Evolutionary conservation across 805 yeast genomes (phyloP).

Genomic region (Starmerella ratchasimensis): DNA sequence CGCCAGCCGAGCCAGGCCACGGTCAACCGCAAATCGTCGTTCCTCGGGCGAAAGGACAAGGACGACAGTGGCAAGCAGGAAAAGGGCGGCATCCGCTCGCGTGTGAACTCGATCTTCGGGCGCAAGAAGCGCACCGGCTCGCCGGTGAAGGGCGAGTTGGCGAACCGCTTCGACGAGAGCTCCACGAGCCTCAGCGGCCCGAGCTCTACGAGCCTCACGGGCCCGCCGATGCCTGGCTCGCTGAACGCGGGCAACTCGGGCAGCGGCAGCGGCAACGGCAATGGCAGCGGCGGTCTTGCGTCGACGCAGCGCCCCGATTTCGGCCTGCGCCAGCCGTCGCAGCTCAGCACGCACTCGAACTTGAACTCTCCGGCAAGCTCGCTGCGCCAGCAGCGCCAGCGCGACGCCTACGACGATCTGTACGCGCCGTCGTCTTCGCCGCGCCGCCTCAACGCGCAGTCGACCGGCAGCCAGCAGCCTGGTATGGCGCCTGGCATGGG

Average conservation of each 20-base stretch:
- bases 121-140: slow-evolving; percentile 21
- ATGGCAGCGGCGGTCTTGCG: slow-evolving; percentile 1
- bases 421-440: slow-evolving; percentile 10
- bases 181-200: too few species aligned
- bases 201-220: too few species aligned
- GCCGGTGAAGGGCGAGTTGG: too few species aligned
- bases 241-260: slow-evolving; percentile 8
- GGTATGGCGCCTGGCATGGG: neutral
- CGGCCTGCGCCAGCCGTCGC: slow-evolving; percentile 13
- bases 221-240: neutral
- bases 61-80: slow-evolving; percentile 3
- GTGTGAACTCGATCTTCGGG: slow-evolving; percentile 29
- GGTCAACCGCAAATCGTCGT: slow-evolving; percentile 6
- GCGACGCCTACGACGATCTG: slow-evolving; percentile 5
- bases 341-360: slow-evolving; percentile 5
- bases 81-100: slow-evolving; percentile 22
- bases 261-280: slow-evolving; percentile 4
- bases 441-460: neutral
- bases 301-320: slow-evolving; percentile 13
- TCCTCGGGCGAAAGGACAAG: neutral
- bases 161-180: too few species aligned
- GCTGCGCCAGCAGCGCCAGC: slow-evolving; percentile 4
- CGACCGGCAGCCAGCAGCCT: neutral
- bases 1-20: slow-evolving; percentile 16
- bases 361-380: slow-evolving; percentile 3